Conservation (phyloP, 768 basidiomycete genomes). For the Chalciporus chontae region DNA sequence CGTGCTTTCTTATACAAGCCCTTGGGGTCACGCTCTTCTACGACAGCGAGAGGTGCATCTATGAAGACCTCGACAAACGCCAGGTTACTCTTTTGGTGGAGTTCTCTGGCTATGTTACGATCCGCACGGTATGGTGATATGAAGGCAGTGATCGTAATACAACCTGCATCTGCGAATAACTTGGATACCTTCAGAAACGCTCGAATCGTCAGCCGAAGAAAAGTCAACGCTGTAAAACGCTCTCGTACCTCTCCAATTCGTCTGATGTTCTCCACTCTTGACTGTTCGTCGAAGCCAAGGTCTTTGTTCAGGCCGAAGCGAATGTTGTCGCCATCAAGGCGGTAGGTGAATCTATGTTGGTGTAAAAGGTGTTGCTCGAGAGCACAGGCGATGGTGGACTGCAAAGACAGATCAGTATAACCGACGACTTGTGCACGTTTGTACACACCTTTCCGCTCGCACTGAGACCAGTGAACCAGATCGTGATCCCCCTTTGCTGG, state of each 20-base stretch:
- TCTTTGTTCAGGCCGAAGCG: constrained; percentile 97
- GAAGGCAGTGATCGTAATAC: constrained; percentile 89
- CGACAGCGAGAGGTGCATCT: constrained; percentile 85
- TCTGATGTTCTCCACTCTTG: constrained; percentile 93
- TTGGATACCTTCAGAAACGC: constrained; percentile 70
- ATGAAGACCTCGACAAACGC: constrained; percentile 94
- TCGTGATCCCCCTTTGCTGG: constrained; percentile 81
- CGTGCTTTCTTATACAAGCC: constrained; percentile 96
- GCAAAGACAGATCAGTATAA: background rate
- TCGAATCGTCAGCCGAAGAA: constrained; percentile 10
- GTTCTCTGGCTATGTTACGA: constrained; percentile 72
- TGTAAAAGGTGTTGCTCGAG: constrained; percentile 94
- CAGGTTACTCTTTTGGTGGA: constrained; percentile 71
- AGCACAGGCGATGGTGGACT: constrained; percentile 98
- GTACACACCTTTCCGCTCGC: constrained; percentile 84
- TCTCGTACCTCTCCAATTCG: constrained; percentile 85
- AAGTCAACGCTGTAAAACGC: background rate
- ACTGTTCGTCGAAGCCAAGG: constrained; percentile 88
- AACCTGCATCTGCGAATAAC: constrained; percentile 85
- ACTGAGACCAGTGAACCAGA: constrained; percentile 96
- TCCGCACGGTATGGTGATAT: constrained; percentile 97
- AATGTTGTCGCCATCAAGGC: constrained; percentile 94
- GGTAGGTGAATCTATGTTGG: constrained; percentile 79
- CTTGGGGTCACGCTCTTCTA: constrained; percentile 93
- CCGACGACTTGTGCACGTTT: background rate